These are phyloP conservation scores for Fusarium heterosporum DNA, from an alignment of 2,329 filamentous ascomycete genomes.

Conservation along the genomic window DNA sequence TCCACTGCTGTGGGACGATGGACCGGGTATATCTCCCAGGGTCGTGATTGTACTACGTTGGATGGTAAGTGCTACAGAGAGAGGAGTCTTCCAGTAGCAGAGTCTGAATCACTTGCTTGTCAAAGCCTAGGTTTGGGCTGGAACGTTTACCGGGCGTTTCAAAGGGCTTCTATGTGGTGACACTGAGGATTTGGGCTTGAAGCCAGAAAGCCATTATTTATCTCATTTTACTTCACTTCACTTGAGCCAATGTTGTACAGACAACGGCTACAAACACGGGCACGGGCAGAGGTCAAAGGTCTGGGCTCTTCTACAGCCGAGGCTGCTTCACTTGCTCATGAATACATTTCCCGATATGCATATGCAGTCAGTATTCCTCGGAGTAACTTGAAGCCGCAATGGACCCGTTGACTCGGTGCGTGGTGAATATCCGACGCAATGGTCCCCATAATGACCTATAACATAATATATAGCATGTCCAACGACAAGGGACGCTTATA, in stretches of 20 bases:
- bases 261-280: neutral
- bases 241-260: neutral
- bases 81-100: neutral
- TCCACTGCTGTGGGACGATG: slow-evolving; percentile 38
- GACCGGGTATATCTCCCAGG: slow-evolving; percentile 10
- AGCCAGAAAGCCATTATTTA: neutral
- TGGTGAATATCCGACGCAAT: neutral
- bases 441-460: neutral
- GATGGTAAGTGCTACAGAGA: neutral
- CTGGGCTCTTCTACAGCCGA: slow-evolving; percentile 19
- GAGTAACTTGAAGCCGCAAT: slow-evolving; percentile 25
- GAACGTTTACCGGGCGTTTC: slow-evolving; percentile 10
- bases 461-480: slow-evolving; percentile 7
- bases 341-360: neutral
- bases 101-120: neutral
- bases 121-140: slow-evolving; percentile 21
- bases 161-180: slow-evolving; percentile 26
- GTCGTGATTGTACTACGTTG: neutral
- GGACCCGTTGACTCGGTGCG: neutral
- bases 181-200: neutral
- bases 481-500: slow-evolving; percentile 5
- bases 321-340: neutral
- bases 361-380: slow-evolving; percentile 2
- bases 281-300: neutral
- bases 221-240: neutral